Percentiles rank a stretch among this genome's conserved stretches.
Conservation (phyloP, 306 rosid species). For the Mimosa pudica region DNA sequence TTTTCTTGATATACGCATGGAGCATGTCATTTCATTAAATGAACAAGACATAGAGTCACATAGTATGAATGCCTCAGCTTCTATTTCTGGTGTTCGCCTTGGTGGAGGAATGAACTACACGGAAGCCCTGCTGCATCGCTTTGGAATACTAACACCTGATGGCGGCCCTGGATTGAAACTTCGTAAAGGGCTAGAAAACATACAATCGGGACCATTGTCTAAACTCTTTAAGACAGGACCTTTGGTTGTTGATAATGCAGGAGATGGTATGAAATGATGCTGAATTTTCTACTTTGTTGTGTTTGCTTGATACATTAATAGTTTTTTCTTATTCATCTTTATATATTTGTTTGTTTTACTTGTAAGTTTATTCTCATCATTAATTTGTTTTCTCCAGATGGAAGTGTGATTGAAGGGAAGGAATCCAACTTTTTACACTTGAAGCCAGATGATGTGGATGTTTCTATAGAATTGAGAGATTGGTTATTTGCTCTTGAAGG, state of each 20-base stretch:
- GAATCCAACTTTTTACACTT: conserved; percentile 51
- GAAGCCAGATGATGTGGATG: conserved; percentile 75
- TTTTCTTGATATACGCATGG: conserved; percentile 62
- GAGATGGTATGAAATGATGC: conserved; percentile 57
- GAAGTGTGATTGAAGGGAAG: conserved; percentile 51
- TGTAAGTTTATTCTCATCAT: background rate
- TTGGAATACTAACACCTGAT: conserved; percentile 90
- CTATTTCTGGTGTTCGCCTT: conserved; percentile 81
- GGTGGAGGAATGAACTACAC: conserved; percentile 96
- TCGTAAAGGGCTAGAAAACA: conserved; percentile 69
- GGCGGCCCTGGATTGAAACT: conserved; percentile 88
- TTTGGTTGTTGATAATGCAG: conserved; percentile 43
- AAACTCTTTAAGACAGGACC: conserved; percentile 65
- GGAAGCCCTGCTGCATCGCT: conserved; percentile 79
- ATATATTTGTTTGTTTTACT: conserved; percentile 14
- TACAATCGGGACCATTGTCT: conserved; percentile 72
- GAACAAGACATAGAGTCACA: conserved; percentile 73
- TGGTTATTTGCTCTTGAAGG: conserved; percentile 98
- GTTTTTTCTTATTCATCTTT: background rate
- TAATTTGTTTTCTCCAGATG: conserved; percentile 41
- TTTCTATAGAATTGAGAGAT: conserved; percentile 71
- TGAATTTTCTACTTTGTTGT: conserved; percentile 23
- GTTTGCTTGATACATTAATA: conserved; percentile 19
- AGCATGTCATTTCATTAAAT: conserved; percentile 72
- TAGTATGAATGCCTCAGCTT: conserved; percentile 76